Base-by-base conservation (phyloP, 1,284 basidiomycete genomes). In the Vanrija pseudolonga region DNA sequence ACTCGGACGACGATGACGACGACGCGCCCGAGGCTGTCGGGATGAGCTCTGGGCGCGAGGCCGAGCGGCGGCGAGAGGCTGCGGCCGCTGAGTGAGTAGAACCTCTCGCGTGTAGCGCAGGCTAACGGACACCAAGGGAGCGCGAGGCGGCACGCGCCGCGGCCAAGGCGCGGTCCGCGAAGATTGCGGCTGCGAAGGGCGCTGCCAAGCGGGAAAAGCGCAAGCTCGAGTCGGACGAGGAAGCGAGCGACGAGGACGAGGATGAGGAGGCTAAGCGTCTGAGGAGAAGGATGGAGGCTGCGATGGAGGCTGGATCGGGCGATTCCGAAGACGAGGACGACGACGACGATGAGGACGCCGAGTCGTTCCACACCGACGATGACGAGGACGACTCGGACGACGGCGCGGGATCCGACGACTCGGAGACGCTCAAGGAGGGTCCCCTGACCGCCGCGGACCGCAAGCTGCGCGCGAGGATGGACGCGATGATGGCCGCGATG, bases 11-110 rank as follows among this genome's bases (percentile, higher is more conserved):
- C 9, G 59, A 61, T 50, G 62, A 64, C 45, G 67, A 69, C 54
- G 69, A 65, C 20, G 68, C 68, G n/a, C 69, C 69, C 23, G 69
- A 72, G 55, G 65, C 68, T 18, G 67, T 72, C 5, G 69, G 67
- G 4, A 49, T 52, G 28, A 23, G 51, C 15, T 18, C 42, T 26
- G 65, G 56, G 41, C 52, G 38, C 43, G 55, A 22, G 45, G 62
- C 22, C 8, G 55, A 51, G 38, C 51, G 43, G 12, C 38, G 20
- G 49, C 43, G 54, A 14, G 32, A 42, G 3, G 32, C 46, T n/a
- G 52, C 42, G 11, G 58, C 50, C 15, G 56, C 57, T 4, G 39
- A 22, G 69, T 72, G 46, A 57, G 68, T 56, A 22, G n/a, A n/a
- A n/a, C n/a, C n/a, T n/a, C n/a, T n/a, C n/a, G n/a, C n/a, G n/a